A percentile compares a stretch with the other conserved stretches of the same genome.
Conservation (phyloP, 1,284 basidiomycete species). For the Irpex rosettiformis region DNA sequence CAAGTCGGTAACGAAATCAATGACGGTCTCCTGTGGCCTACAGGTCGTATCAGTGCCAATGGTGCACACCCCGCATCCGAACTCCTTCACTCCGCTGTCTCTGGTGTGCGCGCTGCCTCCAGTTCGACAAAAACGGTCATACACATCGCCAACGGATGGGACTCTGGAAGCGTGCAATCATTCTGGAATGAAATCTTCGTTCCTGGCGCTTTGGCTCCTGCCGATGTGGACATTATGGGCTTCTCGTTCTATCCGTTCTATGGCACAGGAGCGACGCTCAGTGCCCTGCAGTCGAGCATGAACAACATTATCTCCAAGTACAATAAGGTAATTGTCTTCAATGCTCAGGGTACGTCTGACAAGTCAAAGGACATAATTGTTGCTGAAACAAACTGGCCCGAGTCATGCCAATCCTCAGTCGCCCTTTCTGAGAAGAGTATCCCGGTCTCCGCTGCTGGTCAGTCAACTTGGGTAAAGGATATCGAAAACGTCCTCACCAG, state of each 20-base stretch:
- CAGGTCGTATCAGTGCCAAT: slow-evolving; percentile 49
- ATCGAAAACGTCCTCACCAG: slow-evolving; percentile 45
- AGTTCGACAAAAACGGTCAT: slow-evolving; percentile 50
- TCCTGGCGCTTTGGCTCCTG: slow-evolving; percentile 43
- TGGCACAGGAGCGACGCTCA: slow-evolving; percentile 50
- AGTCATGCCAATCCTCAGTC: slow-evolving; percentile 38
- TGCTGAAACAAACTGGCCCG: slow-evolving; percentile 67
- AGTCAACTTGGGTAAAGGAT: slow-evolving; percentile 49
- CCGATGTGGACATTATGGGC: slow-evolving; percentile 56
- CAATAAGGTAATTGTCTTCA: slow-evolving; percentile 30
- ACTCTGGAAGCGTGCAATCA: slow-evolving; percentile 39
- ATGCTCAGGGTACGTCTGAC: too few species aligned
- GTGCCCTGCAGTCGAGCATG: slow-evolving; percentile 46
- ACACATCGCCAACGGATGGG: slow-evolving; percentile 66
- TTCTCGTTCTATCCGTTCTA: slow-evolving; percentile 70
- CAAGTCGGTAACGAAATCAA: slow-evolving; percentile 65
- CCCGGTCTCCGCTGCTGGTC: slow-evolving; percentile 48
- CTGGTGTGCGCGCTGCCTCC: slow-evolving; percentile 40
- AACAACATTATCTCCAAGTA: slow-evolving; percentile 45
- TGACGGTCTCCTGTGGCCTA: slow-evolving; percentile 60
- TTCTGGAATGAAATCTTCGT: slow-evolving; percentile 55
- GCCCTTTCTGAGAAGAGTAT: slow-evolving; percentile 47
- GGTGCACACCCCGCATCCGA: slow-evolving; percentile 55
- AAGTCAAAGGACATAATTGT: slow-evolving; percentile 45
- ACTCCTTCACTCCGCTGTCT: slow-evolving; percentile 55